Percentiles rank a stretch among this genome's conserved stretches.
phyloP scores from a whole-genome alignment of 371 early-diverging fungal species.

The Synchytrium microbalum region DNA sequence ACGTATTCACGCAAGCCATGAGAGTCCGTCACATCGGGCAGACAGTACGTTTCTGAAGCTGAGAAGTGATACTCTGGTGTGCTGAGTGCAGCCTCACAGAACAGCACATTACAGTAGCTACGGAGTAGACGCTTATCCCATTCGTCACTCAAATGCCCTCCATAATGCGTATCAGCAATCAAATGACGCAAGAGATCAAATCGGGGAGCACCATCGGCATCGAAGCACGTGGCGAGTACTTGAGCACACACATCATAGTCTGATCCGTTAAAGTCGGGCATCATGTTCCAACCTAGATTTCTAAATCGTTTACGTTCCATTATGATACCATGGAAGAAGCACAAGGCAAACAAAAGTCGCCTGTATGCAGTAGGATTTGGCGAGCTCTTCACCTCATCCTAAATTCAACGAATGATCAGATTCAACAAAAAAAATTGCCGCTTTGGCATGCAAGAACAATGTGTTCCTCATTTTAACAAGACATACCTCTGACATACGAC shows the following conservation, averaged over 20 bases:
- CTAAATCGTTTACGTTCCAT: conserved; percentile 46
- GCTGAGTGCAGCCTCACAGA: conserved; percentile 36
- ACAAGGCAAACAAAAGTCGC: conserved; percentile 39
- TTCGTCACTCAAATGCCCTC: conserved; percentile 48
- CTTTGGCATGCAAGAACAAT: neutral
- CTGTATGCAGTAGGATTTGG: conserved; percentile 32
- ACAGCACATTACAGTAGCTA: conserved; percentile 40
- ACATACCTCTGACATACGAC: neutral
- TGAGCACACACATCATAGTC: conserved; percentile 48
- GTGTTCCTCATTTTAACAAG: neutral
- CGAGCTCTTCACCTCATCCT: conserved; percentile 32
- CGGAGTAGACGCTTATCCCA: conserved; percentile 41
- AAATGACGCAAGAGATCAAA: conserved; percentile 48
- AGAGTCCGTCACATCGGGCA: conserved; percentile 36
- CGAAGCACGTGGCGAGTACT: conserved; percentile 38
- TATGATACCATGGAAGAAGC: conserved; percentile 43
- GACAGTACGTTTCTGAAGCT: conserved; percentile 27
- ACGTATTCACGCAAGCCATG: conserved; percentile 34
- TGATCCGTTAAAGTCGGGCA: conserved; percentile 49
- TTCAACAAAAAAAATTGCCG: no score
- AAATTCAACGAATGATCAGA: conserved; percentile 24
- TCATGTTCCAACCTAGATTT: conserved; percentile 49
- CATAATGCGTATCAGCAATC: conserved; percentile 49
- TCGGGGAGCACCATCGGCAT: conserved; percentile 40
- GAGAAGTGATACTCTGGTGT: conserved; percentile 34